Conservation (phyloP, 1,139 yeast genomes). For the Chernovozyma aurita region DNA sequence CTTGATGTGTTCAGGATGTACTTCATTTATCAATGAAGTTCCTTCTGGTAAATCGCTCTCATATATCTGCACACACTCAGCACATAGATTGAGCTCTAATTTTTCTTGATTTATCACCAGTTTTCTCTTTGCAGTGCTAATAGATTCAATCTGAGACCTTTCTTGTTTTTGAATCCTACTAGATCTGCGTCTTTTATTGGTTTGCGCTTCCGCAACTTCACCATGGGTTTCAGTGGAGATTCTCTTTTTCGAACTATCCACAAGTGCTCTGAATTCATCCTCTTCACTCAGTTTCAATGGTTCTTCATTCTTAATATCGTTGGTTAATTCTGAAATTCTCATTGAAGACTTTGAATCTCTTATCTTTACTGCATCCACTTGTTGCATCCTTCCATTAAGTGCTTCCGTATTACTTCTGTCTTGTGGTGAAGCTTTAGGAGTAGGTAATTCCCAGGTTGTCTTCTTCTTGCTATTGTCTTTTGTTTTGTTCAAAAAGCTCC, state of each 20-base stretch:
- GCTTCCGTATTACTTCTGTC: conserved; percentile 9
- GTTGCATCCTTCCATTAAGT: neutral
- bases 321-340: conserved; percentile 6
- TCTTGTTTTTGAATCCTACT: conserved; percentile 8
- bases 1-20: conserved; percentile 3
- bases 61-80: conserved; percentile 4
- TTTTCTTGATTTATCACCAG: conserved; percentile 5
- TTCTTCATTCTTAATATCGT: neutral
- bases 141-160: conserved; percentile 3
- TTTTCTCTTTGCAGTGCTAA: conserved; percentile 3
- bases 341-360: conserved; percentile 5
- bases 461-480: neutral
- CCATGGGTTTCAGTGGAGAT: conserved; percentile 1
- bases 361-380: conserved; percentile 1
- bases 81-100: conserved; percentile 4
- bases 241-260: conserved; percentile 5
- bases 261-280: conserved; percentile 16
- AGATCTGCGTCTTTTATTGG: conserved; percentile 6
- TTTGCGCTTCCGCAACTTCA: neutral
- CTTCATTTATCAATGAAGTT: conserved; percentile 5
- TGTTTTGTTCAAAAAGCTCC: conserved; percentile 2
- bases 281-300: conserved; percentile 10
- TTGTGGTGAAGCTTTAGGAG: conserved; percentile 36
- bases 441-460: conserved; percentile 20
- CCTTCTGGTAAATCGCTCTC: conserved; percentile 6